Base-by-base conservation (phyloP, 1,284 basidiomycete genomes). In the Fistulinella cinereoalba region DNA sequence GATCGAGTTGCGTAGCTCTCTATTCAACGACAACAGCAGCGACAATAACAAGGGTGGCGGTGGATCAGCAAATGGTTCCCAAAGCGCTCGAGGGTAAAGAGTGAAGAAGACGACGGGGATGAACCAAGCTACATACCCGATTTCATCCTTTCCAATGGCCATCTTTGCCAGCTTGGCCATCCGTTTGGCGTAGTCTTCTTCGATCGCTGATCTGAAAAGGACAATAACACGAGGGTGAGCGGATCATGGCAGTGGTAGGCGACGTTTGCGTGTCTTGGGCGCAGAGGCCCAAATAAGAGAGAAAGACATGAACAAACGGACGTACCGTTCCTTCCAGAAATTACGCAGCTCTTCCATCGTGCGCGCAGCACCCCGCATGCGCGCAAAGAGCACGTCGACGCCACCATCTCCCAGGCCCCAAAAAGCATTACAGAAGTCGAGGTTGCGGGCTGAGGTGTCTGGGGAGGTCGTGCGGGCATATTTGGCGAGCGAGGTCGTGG, bases 391-490 rank as follows among this genome's bases (percentile, higher is more conserved):
- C 39, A 93, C 90, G 58, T 97, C 92, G 53, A 91, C 94, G 19
- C 95, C 95, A 23, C 79, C 83, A 71, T 97, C 93, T 34, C 77
- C 80, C 23, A 78, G 61, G 6, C 91, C 91, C 96, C 96, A 98
- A 71, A 98, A 99, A 1, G 93, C 83, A 68, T 99, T 99, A 69
- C 95, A 98, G 70, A 95, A 98, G 71, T 96, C 89, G 57, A 85
- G 72, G 12, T 79, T 77, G 44, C 76, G 72, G 8, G 37, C 23
- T 6, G 69, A 66, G 19, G 72, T 64, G 41, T 74, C 72, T 9
- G 82, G 76, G 24, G 81, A 79, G 33, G 70, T 70, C 34, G 73
- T 70, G 41, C 81, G 73, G 37, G 77, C 83, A 63, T 72, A 88
- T 66, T 73, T 79, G 32, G 85, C 79, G 19, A 88, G 71, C 4